Evolutionary conservation across 2,329 filamentous ascomycete genomes (phyloP), one percentile per base, ranked within the genome.

Genomic region (Xylariales sp.): DNA sequence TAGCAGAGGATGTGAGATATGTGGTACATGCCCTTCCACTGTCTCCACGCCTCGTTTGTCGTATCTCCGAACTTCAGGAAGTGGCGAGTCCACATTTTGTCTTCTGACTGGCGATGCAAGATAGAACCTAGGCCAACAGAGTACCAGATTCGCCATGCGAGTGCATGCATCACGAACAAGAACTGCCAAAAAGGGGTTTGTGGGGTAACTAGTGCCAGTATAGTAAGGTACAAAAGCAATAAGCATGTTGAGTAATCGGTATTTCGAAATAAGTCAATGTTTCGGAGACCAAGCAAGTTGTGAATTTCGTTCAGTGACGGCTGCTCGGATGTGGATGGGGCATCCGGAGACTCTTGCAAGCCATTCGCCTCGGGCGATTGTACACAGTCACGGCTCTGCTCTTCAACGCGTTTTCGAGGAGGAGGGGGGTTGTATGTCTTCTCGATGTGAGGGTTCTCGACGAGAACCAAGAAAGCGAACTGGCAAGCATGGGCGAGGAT

Each of bases 371-470:
- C 74, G 10, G 69, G 9, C 23, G 61, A 46, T 46, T 54, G 55
- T 49, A 66, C 43, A 14, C 68, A 65, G 23, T 65, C 63, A 46
- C 67, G 66, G 55, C 71, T 56, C 72, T 72, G 34, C 67, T 65
- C 45, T 56, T 74, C 76, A 75, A 70, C 80, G 72, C 83, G 84
- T 79, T 85, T 86, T 80, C 89, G 92, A 67, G 94, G 93, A 50
- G 92, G 87, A 59, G 94, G 94, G 41, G 94, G 89, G 77, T 97
- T 97, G 84, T 99, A 99, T 3, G 90, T 97, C 84, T 97, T 97
- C 76, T 98, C 94, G 81, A 99, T 99, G 78, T 99, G 96, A 60
- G 96, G 96, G 76, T 97, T 97, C 82, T 99, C 96, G 71, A 99
- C 93, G 68, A 93, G 85, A 61, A 93, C 89, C 71, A 99, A 86